A percentile compares a stretch with the other conserved stretches of the same genome.
Conservation (phyloP, 768 basidiomycete genomes). For the Rhizopogon roseolus region DNA sequence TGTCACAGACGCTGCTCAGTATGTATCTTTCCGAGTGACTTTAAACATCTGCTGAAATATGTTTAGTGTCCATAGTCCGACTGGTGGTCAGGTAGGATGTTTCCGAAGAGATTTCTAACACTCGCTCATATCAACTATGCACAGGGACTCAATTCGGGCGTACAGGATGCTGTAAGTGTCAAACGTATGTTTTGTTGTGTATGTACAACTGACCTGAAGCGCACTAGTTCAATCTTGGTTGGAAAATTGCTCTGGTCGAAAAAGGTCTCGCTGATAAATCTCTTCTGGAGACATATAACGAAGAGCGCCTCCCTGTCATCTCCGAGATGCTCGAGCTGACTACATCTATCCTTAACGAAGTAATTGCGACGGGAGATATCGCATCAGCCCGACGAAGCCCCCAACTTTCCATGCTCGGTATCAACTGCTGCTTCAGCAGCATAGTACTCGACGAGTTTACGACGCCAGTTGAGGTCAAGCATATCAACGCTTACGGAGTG, state of each 20-base stretch:
- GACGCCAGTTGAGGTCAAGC: background rate
- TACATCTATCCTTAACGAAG: conserved; percentile 17
- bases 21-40: background rate
- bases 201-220: background rate
- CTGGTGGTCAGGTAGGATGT: conserved; percentile 6
- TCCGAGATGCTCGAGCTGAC: background rate
- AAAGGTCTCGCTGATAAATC: conserved; percentile 14
- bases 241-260: conserved; percentile 22
- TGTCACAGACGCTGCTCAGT: conserved; percentile 6
- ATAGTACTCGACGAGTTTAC: conserved; percentile 33
- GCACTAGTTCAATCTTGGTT: conserved; percentile 15
- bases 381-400: conserved; percentile 32
- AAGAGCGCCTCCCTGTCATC: conserved; percentile 22
- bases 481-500: conserved; percentile 8
- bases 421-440: conserved; percentile 32
- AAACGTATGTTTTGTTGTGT: too few species aligned
- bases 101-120: too few species aligned
- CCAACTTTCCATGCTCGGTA: conserved; percentile 21
- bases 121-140: conserved; percentile 3
- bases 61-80: conserved; percentile 4
- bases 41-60: background rate
- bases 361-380: conserved; percentile 28
- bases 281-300: conserved; percentile 19
- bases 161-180: conserved; percentile 27
- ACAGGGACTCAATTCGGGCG: conserved; percentile 24